These are phyloP conservation scores for Russula earlei DNA, from an alignment of 768 basidiomycete genomes.

Conservation along the genomic window DNA sequence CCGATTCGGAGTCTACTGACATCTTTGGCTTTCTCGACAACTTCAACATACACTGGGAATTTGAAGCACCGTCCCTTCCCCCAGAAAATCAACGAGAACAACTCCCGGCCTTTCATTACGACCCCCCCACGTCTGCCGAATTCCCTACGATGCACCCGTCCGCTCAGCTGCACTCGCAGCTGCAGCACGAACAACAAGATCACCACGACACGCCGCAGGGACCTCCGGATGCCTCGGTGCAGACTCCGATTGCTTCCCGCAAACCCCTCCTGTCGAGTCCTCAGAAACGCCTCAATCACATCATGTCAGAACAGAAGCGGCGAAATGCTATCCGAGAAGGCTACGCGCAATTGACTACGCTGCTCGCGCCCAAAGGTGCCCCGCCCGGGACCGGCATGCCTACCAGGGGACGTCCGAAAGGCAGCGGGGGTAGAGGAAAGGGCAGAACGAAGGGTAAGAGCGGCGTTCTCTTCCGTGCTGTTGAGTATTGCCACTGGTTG, in stretches of 20 bases:
- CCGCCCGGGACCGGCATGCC: conserved; percentile 60
- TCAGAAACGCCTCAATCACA: conserved; percentile 86
- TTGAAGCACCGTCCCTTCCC: conserved; percentile 25
- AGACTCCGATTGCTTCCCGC: conserved; percentile 27
- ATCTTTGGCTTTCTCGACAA: conserved; percentile 77
- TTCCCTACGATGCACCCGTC: neutral
- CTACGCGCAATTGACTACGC: conserved; percentile 73
- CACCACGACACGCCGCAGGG: conserved; percentile 5
- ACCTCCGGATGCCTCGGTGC: conserved; percentile 14
- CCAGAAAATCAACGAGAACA: conserved; percentile 9
- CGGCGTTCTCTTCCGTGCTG: conserved; percentile 78
- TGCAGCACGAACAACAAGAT: neutral
- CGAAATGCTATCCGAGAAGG: conserved; percentile 87
- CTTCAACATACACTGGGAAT: conserved; percentile 66
- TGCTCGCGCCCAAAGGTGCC: conserved; percentile 73
- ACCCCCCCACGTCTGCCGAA: conserved; percentile 6
- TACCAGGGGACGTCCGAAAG: conserved; percentile 71
- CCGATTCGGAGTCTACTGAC: conserved; percentile 66
- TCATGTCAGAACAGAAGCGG: conserved; percentile 90
- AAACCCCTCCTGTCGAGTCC: conserved; percentile 72
- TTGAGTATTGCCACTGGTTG: conserved; percentile 79
- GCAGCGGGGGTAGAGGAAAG: conserved; percentile 48
- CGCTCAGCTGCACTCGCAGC: neutral
- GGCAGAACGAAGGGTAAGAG: conserved; percentile 80
- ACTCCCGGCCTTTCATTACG: conserved; percentile 6